Evolutionary conservation across 2,329 filamentous ascomycete genomes (phyloP), one percentile per base, ranked within the genome.

Genomic region (Stachybotrys chartarum): DNA sequence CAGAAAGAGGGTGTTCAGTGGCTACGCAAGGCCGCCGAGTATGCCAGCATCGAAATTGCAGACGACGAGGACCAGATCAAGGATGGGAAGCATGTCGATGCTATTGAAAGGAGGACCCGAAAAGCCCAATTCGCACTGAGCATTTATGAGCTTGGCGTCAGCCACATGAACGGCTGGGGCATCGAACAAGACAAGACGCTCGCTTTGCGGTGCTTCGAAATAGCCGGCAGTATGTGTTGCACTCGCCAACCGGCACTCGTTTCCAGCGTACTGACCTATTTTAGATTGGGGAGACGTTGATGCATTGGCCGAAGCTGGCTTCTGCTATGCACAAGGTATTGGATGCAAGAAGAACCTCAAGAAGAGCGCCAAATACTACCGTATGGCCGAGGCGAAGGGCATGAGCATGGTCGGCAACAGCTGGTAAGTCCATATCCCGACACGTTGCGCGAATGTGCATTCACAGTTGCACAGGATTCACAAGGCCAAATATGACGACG

Each of bases 381-480:
- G 94, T 24, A 81, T 87, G 76, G 94, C 94, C 6, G 94, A 96
- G 70, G 85, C 87, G 30, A 94, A 94, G 73, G 94, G 94, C 7
- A 92, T 97, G 79, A 96, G 85, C 72, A 97, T 97, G 91, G 88
- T 96, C 55, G 94, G 94, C 55, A 97, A 97, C 70, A 97, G 91
- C 78, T 99, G 94, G 93, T 96, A 79, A 68, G 90, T 82, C 35
- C 18, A 31, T 56, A 39, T 51, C 48, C 52, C 11, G 14, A 14
- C n/a, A 24, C n/a, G 10, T 17, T 18, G 10, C 35, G 30, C 17
- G 52, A 45, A 16, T 54, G 49, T 24, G 18, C 31, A 52, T 10
- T 52, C 5, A 47, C 45, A 16, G 7, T 16, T n/a, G n/a, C 7
- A 51, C 35, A 96, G 91, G 92, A 97, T 97, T 63, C 92, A 97